A percentile compares a stretch with the other conserved stretches of the same genome.
Evolutionary conservation across 2,329 filamentous ascomycete genomes (phyloP).

Genomic region (Fusarium sp.): DNA sequence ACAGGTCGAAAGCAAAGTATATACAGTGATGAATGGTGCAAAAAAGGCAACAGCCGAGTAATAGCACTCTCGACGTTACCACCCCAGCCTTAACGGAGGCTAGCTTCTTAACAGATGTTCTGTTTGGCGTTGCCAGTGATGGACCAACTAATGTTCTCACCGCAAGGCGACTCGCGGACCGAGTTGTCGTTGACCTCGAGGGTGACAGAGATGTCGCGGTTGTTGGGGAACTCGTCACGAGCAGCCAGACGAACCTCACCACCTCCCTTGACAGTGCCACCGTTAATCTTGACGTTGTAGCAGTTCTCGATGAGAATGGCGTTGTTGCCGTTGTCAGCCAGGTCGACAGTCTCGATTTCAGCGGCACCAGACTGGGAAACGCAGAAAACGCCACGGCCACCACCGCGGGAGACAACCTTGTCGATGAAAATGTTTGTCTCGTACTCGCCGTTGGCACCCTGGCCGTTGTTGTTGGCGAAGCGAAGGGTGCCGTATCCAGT

Average conservation of each 20-base stretch:
- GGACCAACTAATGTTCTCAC: conserved; percentile 62
- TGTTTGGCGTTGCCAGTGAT: conserved; percentile 59
- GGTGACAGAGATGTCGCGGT: conserved; percentile 62
- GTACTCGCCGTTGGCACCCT: conserved; percentile 60
- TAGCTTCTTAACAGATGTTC: conserved; percentile 51
- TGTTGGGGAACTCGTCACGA: conserved; percentile 66
- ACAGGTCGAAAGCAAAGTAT: neutral
- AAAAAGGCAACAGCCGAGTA: neutral
- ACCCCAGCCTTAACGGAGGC: neutral
- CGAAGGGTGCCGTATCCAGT: conserved; percentile 68
- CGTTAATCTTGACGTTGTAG: conserved; percentile 64
- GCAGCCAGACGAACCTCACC: conserved; percentile 67
- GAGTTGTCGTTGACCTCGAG: conserved; percentile 61
- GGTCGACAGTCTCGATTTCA: conserved; percentile 61
- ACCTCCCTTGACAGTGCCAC: conserved; percentile 64
- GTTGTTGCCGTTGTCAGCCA: conserved; percentile 66
- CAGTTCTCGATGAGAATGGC: conserved; percentile 71
- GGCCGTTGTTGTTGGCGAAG: conserved; percentile 68
- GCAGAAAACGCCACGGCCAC: conserved; percentile 68
- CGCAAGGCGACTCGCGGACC: conserved; percentile 66
- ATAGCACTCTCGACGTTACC: neutral
- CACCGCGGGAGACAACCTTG: conserved; percentile 65
- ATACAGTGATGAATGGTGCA: neutral
- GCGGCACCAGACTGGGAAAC: conserved; percentile 67
- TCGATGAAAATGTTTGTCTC: conserved; percentile 63